A percentile compares a stretch with the other conserved stretches of the same genome.
These are phyloP conservation scores for Filobasidium uniguttulatum DNA, from an alignment of 1,284 basidiomycete species.

Conservation along the genomic window DNA sequence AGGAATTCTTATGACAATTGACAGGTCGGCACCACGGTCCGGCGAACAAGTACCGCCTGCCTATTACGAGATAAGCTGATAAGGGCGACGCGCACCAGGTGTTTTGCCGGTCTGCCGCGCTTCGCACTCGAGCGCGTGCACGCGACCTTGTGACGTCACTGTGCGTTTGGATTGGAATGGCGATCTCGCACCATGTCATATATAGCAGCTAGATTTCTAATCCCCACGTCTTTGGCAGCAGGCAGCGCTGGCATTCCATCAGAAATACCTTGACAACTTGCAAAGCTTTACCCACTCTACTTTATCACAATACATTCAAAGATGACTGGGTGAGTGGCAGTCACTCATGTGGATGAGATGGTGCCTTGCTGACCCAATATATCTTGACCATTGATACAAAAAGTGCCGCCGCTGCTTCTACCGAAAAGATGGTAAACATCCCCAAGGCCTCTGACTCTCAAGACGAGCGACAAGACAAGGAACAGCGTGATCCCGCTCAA, in stretches of 20 bases:
- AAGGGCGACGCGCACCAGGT: no score
- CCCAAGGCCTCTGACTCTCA: constrained; percentile 8
- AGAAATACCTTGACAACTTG: no score
- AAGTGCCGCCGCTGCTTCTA: constrained; percentile 4
- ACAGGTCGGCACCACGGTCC: no score
- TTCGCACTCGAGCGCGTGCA: no score
- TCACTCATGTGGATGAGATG: no score
- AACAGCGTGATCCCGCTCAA: background rate
- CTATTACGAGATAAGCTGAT: no score
- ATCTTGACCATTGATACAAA: background rate
- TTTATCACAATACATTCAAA: background rate
- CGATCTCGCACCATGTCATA: background rate
- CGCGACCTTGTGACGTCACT: background rate
- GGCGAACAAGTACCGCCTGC: no score
- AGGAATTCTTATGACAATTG: no score
- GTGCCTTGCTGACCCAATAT: background rate
- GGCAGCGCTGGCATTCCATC: no score
- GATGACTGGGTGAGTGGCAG: background rate
- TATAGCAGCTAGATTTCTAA: no score
- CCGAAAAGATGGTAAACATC: constrained; percentile 14
- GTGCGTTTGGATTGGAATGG: background rate
- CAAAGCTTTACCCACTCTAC: background rate
- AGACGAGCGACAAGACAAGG: constrained; percentile 9
- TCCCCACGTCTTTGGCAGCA: no score
- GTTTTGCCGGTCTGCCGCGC: no score